These are phyloP conservation scores for Amphirosellinia nigrospora DNA, from an alignment of 495 filamentous ascomycete genomes.

Conservation along the genomic window DNA sequence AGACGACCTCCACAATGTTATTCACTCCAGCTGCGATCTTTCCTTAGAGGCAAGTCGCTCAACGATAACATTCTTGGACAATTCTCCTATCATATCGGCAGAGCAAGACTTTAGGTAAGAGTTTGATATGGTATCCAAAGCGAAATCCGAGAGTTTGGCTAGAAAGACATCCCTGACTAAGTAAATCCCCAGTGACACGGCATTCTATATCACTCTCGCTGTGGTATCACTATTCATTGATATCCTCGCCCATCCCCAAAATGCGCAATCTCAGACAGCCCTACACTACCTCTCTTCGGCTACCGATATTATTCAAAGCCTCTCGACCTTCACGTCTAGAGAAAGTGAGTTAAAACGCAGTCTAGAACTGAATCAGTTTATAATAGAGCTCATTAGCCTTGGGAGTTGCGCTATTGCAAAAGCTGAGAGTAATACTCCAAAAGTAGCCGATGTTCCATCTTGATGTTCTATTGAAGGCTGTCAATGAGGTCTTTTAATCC, in stretches of 20 bases:
- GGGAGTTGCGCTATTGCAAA: background rate
- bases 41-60: conserved; percentile 27
- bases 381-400: background rate
- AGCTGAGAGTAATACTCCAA: background rate
- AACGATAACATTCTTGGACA: background rate
- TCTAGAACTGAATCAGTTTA: background rate
- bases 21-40: conserved; percentile 27
- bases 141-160: background rate
- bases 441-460: background rate
- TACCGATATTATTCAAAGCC: background rate
- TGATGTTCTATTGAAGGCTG: background rate
- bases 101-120: conserved; percentile 7
- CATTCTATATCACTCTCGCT: background rate
- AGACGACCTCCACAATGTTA: conserved; percentile 26
- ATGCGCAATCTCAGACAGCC: background rate
- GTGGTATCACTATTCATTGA: background rate
- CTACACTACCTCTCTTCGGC: background rate
- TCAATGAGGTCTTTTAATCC: too few relatives aligned
- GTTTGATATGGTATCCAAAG: background rate
- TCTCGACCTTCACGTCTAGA: background rate
- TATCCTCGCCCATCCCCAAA: background rate
- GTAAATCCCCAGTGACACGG: background rate
- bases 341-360: background rate
- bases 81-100: background rate
- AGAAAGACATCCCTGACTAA: background rate